Percentiles rank a stretch among this genome's conserved stretches.
These are phyloP conservation scores for Neopestalotiopsis clavispora DNA, from an alignment of 2,329 filamentous ascomycete species.

Conservation along the genomic window DNA sequence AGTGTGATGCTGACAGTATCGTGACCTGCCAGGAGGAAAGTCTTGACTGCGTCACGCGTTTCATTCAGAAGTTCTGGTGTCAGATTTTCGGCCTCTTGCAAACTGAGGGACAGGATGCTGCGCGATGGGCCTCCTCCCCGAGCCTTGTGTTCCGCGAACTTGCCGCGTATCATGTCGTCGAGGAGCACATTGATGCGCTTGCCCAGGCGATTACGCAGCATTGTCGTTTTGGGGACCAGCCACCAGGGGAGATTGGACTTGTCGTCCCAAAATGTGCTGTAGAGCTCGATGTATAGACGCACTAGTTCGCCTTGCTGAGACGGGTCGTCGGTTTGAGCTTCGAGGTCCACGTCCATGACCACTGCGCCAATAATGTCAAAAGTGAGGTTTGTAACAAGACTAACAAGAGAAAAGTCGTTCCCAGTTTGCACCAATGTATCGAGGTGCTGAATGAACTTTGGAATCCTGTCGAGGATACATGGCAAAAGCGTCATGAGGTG, in stretches of 20 bases:
- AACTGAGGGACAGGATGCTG: not conserved
- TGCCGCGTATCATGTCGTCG: not conserved
- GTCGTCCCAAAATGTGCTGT: constrained; percentile 29
- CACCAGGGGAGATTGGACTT: constrained; percentile 27
- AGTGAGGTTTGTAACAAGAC: constrained; percentile 36
- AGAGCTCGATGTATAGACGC: constrained; percentile 33
- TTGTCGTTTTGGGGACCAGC: constrained; percentile 21
- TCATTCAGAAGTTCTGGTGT: not conserved
- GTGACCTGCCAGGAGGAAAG: not conserved
- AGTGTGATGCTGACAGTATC: not conserved
- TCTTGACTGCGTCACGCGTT: not conserved
- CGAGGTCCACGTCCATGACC: constrained; percentile 37
- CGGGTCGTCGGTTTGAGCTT: constrained; percentile 35
- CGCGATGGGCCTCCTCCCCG: not conserved
- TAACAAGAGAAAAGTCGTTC: constrained; percentile 32
- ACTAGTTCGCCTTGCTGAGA: constrained; percentile 35
- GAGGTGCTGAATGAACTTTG: constrained; percentile 22
- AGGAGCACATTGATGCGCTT: constrained; percentile 26
- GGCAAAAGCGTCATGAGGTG: constrained; percentile 43
- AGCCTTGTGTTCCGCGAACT: not conserved
- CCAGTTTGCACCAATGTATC: constrained; percentile 33
- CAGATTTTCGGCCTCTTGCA: not conserved
- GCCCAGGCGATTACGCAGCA: constrained; percentile 20
- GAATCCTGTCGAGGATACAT: not conserved
- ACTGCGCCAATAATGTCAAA: constrained; percentile 45